Percentiles rank a stretch among this genome's conserved stretches.
phyloP scores from a whole-genome alignment of 2,329 filamentous ascomycete genomes.

The Aspergillus phoenicis region DNA sequence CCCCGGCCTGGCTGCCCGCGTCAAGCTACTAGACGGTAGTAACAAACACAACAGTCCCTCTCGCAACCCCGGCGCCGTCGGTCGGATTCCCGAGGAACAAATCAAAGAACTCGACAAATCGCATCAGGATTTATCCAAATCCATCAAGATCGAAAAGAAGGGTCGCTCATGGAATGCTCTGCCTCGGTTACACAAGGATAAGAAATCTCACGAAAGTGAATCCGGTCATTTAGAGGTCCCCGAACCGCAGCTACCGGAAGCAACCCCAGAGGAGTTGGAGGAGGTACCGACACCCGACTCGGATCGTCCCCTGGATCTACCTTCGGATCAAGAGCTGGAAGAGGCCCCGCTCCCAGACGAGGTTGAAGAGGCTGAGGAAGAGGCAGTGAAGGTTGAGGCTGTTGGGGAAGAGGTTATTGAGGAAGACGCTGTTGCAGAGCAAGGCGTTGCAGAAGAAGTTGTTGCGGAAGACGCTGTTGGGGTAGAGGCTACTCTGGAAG shows the following conservation, averaged over 20 bases:
- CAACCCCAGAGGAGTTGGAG: neutral
- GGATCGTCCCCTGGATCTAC: neutral
- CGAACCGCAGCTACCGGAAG: slow-evolving; percentile 14
- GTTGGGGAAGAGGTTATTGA: neutral
- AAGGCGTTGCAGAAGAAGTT: neutral
- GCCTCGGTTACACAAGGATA: slow-evolving; percentile 18
- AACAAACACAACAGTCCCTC: slow-evolving; percentile 27
- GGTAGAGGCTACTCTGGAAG: neutral
- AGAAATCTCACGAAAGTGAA: slow-evolving; percentile 21
- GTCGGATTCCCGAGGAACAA: slow-evolving; percentile 45
- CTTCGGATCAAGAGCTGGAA: neutral
- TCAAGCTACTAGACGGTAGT: slow-evolving; percentile 45
- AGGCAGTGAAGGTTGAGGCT: neutral
- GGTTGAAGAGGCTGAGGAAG: neutral
- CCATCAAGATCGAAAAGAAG: slow-evolving; percentile 42
- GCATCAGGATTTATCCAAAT: slow-evolving; percentile 42
- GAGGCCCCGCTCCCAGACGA: neutral
- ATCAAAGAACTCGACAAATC: slow-evolving; percentile 45
- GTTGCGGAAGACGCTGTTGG: neutral
- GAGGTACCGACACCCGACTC: neutral
- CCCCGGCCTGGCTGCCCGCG: slow-evolving; percentile 45
- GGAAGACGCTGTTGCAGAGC: neutral
- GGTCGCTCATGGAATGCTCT: slow-evolving; percentile 41
- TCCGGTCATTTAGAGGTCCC: slow-evolving; percentile 27
- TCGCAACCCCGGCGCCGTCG: slow-evolving; percentile 34